These are phyloP conservation scores for Globisporangium nodosum DNA, from an alignment of 352 stramenopile genomes.

Conservation along the genomic window DNA sequence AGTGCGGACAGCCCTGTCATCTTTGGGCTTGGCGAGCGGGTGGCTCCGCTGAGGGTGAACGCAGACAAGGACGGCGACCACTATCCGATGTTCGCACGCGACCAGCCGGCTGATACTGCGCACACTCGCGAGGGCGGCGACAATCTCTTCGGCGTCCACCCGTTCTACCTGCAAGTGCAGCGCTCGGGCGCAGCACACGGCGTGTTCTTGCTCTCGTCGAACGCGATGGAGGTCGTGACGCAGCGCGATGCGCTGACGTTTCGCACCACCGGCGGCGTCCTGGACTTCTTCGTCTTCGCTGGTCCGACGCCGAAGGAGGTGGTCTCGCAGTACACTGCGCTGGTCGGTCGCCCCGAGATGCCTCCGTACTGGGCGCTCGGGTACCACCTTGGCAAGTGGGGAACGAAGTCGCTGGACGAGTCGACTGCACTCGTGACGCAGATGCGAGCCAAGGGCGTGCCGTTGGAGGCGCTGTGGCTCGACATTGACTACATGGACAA, in stretches of 20 bases:
- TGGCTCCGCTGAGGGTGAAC: conserved; percentile 31
- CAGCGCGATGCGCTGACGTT: conserved; percentile 66
- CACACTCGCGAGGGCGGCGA: conserved; percentile 38
- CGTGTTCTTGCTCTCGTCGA: conserved; percentile 74
- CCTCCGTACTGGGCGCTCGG: conserved; percentile 84
- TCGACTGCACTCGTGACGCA: conserved; percentile 26
- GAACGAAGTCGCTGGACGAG: conserved; percentile 29
- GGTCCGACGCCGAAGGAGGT: conserved; percentile 54
- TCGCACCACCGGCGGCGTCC: conserved; percentile 65
- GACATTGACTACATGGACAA: conserved; percentile 61
- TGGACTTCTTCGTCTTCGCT: conserved; percentile 79
- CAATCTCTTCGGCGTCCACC: conserved; percentile 79
- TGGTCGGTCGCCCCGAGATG: conserved; percentile 73
- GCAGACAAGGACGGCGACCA: conserved; percentile 44
- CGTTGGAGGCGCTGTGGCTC: conserved; percentile 79
- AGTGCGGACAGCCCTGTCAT: conserved; percentile 22
- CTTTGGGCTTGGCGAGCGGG: conserved; percentile 74
- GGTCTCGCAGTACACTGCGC: conserved; percentile 59
- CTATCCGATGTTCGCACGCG: conserved; percentile 67
- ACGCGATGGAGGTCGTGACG: conserved; percentile 83
- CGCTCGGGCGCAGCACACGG: conserved; percentile 50
- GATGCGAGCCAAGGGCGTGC: conserved; percentile 39
- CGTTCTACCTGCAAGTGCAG: conserved; percentile 64
- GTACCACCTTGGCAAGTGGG: conserved; percentile 65
- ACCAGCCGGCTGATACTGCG: conserved; percentile 12